Conservation (phyloP, 2,329 filamentous ascomycete genomes). For the Cladosporium cucumerinum region DNA sequence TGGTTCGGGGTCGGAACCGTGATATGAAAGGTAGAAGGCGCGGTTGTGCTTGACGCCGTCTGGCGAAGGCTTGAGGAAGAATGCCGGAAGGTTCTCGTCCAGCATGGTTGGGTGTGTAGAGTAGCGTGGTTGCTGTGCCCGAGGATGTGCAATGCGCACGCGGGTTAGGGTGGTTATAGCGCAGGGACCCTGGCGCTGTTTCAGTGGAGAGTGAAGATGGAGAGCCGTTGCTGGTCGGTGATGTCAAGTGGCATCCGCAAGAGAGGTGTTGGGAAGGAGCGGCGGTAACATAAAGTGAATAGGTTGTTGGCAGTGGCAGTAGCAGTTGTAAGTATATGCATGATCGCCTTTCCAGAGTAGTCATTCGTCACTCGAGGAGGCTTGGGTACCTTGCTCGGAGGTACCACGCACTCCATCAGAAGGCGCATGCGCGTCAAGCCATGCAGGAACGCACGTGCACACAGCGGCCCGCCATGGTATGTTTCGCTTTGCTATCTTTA, state of each 20-base stretch:
- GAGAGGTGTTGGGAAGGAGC: background rate
- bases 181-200: constrained; percentile 2
- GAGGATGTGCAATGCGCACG: background rate
- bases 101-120: constrained; percentile 59
- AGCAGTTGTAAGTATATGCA: background rate
- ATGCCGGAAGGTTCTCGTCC: constrained; percentile 85
- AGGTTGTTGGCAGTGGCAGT: background rate
- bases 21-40: constrained; percentile 58
- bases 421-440: constrained; percentile 3
- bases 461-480: background rate
- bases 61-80: constrained; percentile 56
- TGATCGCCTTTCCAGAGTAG: background rate
- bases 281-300: background rate
- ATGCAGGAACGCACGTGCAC: background rate
- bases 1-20: constrained; percentile 75
- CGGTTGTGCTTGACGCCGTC: constrained; percentile 52
- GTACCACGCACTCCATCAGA: background rate
- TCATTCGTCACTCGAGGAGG: constrained; percentile 2
- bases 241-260: background rate
- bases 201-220: constrained; percentile 3
- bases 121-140: background rate
- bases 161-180: background rate
- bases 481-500: background rate
- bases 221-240: background rate
- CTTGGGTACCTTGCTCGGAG: background rate